Conservation (phyloP, 257 asterid species). For the Salvia rosmarinus region DNA sequence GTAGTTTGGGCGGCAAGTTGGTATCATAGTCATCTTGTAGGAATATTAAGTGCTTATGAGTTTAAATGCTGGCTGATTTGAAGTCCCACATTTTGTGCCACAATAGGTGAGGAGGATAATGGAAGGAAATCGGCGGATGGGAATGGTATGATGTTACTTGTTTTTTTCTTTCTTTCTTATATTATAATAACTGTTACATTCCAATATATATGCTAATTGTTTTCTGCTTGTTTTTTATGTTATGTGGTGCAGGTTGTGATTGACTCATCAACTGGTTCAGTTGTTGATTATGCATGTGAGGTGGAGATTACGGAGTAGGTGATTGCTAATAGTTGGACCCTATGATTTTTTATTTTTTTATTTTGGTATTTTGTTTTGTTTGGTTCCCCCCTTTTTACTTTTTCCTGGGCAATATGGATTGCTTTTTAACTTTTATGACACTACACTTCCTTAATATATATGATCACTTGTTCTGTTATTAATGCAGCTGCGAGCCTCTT, state of each 20-base stretch:
- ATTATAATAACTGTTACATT: constrained; percentile 11
- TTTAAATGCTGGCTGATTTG: constrained; percentile 27
- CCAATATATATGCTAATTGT: constrained; percentile 29
- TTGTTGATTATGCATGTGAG: constrained; percentile 95
- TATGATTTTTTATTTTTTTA: neutral
- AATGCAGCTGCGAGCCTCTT: constrained; percentile 96
- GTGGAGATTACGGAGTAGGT: constrained; percentile 97
- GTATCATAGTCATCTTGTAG: constrained; percentile 5
- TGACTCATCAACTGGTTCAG: constrained; percentile 71
- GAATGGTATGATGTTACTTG: constrained; percentile 61
- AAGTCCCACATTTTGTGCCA: constrained; percentile 23
- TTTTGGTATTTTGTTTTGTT: neutral
- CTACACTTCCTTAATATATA: constrained; percentile 34
- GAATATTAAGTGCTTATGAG: neutral
- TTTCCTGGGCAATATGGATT: constrained; percentile 8
- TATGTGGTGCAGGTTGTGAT: constrained; percentile 59
- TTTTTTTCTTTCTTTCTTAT: constrained; percentile 16
- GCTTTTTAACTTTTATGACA: constrained; percentile 30
- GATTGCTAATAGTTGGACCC: constrained; percentile 22
- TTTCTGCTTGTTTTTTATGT: constrained; percentile 32
- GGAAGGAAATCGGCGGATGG: constrained; percentile 99
- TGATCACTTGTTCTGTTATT: constrained; percentile 38
- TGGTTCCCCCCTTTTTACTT: neutral
- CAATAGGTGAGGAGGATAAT: constrained; percentile 92
- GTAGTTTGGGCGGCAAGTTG: constrained; percentile 5